These are phyloP conservation scores for Ophiostoma tasmaniense DNA, from an alignment of 2,329 filamentous ascomycete species.

Conservation along the genomic window DNA sequence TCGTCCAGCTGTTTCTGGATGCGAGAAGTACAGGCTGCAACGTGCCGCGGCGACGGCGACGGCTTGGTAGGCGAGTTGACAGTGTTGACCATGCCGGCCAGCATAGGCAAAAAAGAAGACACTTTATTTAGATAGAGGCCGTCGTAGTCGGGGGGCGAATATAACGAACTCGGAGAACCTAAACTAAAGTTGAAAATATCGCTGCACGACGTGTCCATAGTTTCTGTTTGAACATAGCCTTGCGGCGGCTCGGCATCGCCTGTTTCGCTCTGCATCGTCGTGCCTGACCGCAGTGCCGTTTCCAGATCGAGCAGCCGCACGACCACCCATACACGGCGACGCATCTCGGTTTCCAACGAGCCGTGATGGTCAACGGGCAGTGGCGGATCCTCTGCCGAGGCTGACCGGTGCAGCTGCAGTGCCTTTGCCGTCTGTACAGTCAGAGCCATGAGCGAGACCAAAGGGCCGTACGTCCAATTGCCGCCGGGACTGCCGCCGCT, in stretches of 20 bases:
- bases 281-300: conserved; percentile 24
- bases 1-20: conserved; percentile 19
- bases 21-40: conserved; percentile 34
- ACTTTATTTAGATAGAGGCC: conserved; percentile 22
- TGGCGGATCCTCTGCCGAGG: not conserved
- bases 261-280: conserved; percentile 14
- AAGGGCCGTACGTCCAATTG: conserved; percentile 12
- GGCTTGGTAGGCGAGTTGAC: conserved; percentile 23
- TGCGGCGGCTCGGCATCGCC: conserved; percentile 22
- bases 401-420: conserved; percentile 23
- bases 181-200: not conserved
- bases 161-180: not conserved
- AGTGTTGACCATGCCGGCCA: conserved; percentile 20
- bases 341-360: conserved; percentile 21
- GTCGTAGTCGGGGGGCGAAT: conserved; percentile 15
- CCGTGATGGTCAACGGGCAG: not conserved
- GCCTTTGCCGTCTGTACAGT: conserved; percentile 20
- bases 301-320: conserved; percentile 25
- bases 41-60: conserved; percentile 29
- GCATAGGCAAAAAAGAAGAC: conserved; percentile 20
- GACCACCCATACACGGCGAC: conserved; percentile 23
- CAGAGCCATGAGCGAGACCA: conserved; percentile 23
- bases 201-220: not conserved
- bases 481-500: conserved; percentile 12
- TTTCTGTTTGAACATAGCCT: not conserved